Evolutionary conservation across 2,329 filamentous ascomycete genomes (phyloP), one percentile per base, ranked within the genome.

Genomic region (Botryotinia convoluta): DNA sequence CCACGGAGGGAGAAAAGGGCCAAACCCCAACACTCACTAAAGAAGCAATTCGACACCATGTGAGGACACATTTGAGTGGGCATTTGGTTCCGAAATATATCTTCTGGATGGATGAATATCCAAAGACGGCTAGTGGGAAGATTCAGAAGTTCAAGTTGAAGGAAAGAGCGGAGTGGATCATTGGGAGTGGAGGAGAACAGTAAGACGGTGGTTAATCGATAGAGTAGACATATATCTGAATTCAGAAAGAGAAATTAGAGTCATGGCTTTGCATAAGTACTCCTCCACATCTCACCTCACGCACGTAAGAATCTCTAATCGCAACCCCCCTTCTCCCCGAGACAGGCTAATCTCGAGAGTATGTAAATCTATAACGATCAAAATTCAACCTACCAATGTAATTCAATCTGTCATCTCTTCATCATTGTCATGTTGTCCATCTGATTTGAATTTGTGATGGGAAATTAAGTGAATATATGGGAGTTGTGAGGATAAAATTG

Each of bases 41-140:
- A 67, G 86, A 91, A 0, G 87, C 88, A 45, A 85, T 97, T 1
- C 87, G 89, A 79, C 82, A 83, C 0, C 98, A 93, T 93, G 94
- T 98, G 3, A 84, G 87, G 65, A 84, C 86, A 73, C 88, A 86
- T 68, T 82, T 98, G 75, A 88, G 87, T 44, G 89, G 89, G 76
- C 93, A 95, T 82, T 89, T 98, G 80, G 93, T 93, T 70, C 95
- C 95, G 0, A 96, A 93, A 82, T 89, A 95, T 80, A 88, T 98
- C n/a, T 97, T 97, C 81, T 97, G 93, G 88, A 86, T 93, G 0
- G 87, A 91, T 0, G 88, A 90, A n/a, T 97, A 93, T 81, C 95
- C 95, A 32, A 98, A 97, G 87, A 99, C 96, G 51, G 93, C 94
- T 9, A 97, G 94, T 81, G 95, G 95, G 37, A 99, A 99, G 88